These are phyloP conservation scores for Auxenochlorella protothecoides DNA, from an alignment of 139 green algal genomes.

Conservation along the genomic window DNA sequence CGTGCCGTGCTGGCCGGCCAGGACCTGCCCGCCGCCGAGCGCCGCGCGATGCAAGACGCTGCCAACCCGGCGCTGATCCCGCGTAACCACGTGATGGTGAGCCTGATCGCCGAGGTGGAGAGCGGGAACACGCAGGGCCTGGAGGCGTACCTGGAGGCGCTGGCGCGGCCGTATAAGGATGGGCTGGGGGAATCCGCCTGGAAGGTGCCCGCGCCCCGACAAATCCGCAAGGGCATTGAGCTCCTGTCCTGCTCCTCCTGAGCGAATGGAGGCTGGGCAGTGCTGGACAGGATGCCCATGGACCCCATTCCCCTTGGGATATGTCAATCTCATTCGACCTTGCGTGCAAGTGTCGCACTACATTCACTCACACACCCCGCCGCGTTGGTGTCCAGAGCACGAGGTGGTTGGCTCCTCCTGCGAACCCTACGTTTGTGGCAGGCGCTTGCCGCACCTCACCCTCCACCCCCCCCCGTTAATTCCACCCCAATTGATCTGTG, in stretches of 20 bases:
- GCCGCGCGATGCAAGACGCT: constrained; percentile 32
- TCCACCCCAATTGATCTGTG: too few species aligned
- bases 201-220: constrained; percentile 35
- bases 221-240: constrained; percentile 60
- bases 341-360: too few species aligned
- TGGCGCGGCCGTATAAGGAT: constrained; percentile 47
- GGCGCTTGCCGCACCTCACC: too few species aligned
- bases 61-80: constrained; percentile 70
- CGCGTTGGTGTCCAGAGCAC: too few species aligned
- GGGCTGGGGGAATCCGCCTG: constrained; percentile 48
- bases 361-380: too few species aligned
- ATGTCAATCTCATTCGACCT: too few species aligned
- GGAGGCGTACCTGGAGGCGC: constrained; percentile 24
- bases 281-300: too few species aligned
- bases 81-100: constrained; percentile 72
- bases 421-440: too few species aligned
- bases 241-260: constrained; percentile 67
- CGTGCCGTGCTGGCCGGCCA: constrained; percentile 33
- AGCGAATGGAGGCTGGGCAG: neutral
- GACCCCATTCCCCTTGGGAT: too few species aligned
- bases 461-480: too few species aligned
- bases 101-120: constrained; percentile 60
- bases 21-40: constrained; percentile 27
- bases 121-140: constrained; percentile 36
- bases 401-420: too few species aligned